A percentile compares a stretch with the other conserved stretches of the same genome.
These are phyloP conservation scores for Tubosaeta brunneosetosa DNA, from an alignment of 768 basidiomycete species.

Conservation along the genomic window DNA sequence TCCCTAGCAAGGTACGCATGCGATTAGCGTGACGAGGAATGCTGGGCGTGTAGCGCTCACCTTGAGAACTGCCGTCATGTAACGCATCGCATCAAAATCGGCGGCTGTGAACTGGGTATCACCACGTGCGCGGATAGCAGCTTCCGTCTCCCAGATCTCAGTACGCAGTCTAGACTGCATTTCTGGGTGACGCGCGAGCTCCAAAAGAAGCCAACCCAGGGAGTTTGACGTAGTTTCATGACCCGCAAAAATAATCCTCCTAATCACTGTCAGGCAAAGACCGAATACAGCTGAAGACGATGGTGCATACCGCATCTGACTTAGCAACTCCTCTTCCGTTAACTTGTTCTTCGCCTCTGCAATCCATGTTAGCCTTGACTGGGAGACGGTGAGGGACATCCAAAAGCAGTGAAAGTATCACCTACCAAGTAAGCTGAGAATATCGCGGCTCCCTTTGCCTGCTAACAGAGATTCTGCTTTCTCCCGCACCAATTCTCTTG, in stretches of 20 bases:
- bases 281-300: neutral
- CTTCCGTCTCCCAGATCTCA: conserved; percentile 9
- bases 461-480: conserved; percentile 10
- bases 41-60: too few relatives aligned
- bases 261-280: conserved; percentile 10
- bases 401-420: neutral
- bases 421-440: conserved; percentile 40
- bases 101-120: conserved; percentile 8
- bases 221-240: conserved; percentile 49
- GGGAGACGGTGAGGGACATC: neutral
- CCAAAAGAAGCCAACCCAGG: conserved; percentile 34
- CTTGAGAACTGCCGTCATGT: conserved; percentile 30
- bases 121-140: neutral
- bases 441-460: conserved; percentile 16
- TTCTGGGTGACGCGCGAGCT: conserved; percentile 54
- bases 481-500: conserved; percentile 17
- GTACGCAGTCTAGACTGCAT: conserved; percentile 56
- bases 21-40: neutral
- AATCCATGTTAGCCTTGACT: conserved; percentile 31
- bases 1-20: conserved; percentile 6
- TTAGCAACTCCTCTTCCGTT: conserved; percentile 5
- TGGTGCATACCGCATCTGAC: conserved; percentile 14
- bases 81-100: conserved; percentile 54
- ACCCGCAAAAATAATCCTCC: conserved; percentile 48
- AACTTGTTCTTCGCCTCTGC: conserved; percentile 21